These are phyloP conservation scores for Litsea cubeba DNA, from an alignment of 164 flowering plant species.

Conservation along the genomic window DNA sequence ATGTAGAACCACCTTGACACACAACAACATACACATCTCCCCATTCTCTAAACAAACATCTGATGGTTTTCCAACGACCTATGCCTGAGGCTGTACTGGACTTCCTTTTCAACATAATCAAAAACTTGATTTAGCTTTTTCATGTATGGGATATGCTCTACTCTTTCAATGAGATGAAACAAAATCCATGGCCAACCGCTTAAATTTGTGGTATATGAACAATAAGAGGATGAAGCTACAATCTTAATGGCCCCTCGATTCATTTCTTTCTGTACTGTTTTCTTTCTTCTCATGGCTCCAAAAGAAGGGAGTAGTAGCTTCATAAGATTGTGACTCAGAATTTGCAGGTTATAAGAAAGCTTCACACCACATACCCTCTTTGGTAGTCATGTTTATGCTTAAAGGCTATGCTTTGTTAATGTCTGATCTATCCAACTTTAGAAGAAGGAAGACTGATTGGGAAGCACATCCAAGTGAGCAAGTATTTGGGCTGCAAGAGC, in stretches of 20 bases:
- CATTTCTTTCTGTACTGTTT: not conserved
- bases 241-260: not conserved
- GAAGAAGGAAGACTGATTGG: slow-evolving; percentile 64
- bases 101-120: not conserved
- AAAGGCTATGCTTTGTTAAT: not conserved
- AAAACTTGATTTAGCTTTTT: not conserved
- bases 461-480: slow-evolving; percentile 60
- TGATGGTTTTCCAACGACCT: not conserved
- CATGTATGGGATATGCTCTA: not conserved
- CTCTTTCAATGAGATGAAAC: not conserved
- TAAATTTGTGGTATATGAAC: not conserved
- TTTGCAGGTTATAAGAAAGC: not conserved
- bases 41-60: no score
- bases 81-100: not conserved
- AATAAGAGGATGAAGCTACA: not conserved
- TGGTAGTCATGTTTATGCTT: no score
- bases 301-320: not conserved
- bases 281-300: not conserved
- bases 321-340: not conserved
- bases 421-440: slow-evolving; percentile 5
- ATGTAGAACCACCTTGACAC: not conserved
- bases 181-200: not conserved
- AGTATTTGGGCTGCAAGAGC: slow-evolving; percentile 56
- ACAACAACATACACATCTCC: no score
- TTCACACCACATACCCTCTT: no score